Base-by-base conservation (phyloP, 495 filamentous ascomycete genomes). In the Penicillium bovifimosum region DNA sequence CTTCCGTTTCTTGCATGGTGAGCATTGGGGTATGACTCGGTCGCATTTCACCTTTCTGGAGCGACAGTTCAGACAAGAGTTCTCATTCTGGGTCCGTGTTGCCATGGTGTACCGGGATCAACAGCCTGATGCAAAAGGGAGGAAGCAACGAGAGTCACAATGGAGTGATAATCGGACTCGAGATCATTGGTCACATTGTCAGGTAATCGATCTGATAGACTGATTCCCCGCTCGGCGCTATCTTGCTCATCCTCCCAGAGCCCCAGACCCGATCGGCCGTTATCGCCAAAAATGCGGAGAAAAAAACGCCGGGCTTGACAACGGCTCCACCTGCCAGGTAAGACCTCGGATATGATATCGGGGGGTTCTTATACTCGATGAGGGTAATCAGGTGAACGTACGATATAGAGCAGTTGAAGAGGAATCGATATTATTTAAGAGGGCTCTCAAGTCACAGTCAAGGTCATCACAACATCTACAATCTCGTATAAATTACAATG, bases 321-420 rank as follows among this genome's bases (percentile, higher is more conserved):
- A 13, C 45, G 45, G 45, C 45, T 48, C 45, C 45, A 48, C 45
- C 29, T 48, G 17, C 45, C 45, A 34, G 32, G 18, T 35, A 10
- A 24, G 20, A 24, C 20, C 20, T 24, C 20, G 20, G 20, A 24
- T 4, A 24, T 4, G 29, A 31, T 31, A 31, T 1, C 1, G 1
- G 29, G 29, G 14, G 14, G 32, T 32, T 17, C 14, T 32, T 26
- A 45, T 36, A 36, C 20, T 24, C 20, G 2, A 24, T 24, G 20
- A 24, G 20, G 20, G 4, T 24, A 24, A 24, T 24, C 20, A 24
- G 20, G 20, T 24, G 20, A n/a, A n/a, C n/a, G 20, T 24, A n/a
- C 20, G 4, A 24, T 24, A 24, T 24, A 24, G 20, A 24, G 4
- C 2, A 24, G 20, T 36, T 36, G 9, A 36, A 36, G 35, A 29